Evolutionary conservation across 495 filamentous ascomycete genomes (phyloP), one percentile per base, ranked within the genome.

Genomic region (Penicilliopsis zonata): DNA sequence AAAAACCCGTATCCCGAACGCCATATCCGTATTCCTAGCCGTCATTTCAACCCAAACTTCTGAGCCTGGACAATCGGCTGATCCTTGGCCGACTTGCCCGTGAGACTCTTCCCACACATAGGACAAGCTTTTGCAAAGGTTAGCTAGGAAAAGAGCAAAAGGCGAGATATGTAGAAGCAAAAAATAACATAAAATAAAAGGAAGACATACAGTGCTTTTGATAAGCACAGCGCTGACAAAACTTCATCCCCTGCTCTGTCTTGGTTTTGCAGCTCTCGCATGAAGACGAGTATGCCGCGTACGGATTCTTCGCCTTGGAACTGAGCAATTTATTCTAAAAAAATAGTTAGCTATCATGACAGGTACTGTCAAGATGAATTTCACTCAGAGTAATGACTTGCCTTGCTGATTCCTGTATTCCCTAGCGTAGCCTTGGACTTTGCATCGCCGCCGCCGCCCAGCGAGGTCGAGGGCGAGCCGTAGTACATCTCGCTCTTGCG

Each of bases 401-500:
- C 52, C 53, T 60, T 54, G 34, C 52, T 47, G 10, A 62, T 37
- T n/a, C 58, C 58, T 8, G 55, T 59, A 16, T 43, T 45, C 13
- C 58, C 58, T 18, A 62, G 13, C n/a, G 46, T 55, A 23, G 45
- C 6, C 26, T 60, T 48, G 30, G 63, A 57, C 49, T 76, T 78
- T 28, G 62, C 61, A 27, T 72, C 58, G 21, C 68, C 67, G 20
- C 61, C 67, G 15, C 64, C 62, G 9, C 71, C 74, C n/a, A 69
- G 36, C 2, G 73, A 72, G 31, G 70, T 69, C 18, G 72, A 66
- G 2, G 73, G 56, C 1, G 76, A 80, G 31, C 78, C 77, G 46
- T 75, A 70, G 60, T 82, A 82, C 63, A 81, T 72, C 22, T 82
- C 78, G 47, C 55, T 71, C 55, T 78, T 80, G 50, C 70, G 73